These are phyloP conservation scores for Elymus sibiricus DNA, from an alignment of 176 grass and related monocot species.

Conservation along the genomic window DNA sequence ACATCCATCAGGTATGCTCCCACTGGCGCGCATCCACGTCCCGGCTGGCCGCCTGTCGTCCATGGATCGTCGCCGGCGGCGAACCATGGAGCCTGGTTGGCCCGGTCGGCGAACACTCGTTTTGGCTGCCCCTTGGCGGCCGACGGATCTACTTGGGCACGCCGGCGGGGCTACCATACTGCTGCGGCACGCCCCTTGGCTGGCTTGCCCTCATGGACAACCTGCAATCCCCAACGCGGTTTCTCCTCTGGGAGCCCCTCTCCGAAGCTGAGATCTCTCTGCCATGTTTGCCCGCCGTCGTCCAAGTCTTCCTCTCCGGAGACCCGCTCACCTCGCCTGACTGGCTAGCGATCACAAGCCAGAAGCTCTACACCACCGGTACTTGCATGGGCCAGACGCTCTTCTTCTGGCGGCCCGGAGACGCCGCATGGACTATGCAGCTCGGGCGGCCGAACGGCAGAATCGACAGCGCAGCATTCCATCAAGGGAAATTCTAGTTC, in stretches of 20 bases:
- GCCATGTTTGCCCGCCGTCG: not conserved
- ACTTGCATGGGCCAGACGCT: not conserved
- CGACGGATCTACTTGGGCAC: not conserved
- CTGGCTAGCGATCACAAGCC: not conserved
- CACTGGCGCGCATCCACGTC: not conserved
- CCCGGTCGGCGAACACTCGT: not conserved
- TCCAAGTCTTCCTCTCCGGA: not conserved
- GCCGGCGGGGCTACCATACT: not conserved
- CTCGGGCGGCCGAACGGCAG: not conserved
- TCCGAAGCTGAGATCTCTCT: not conserved
- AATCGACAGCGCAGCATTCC: not conserved
- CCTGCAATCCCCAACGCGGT: not conserved
- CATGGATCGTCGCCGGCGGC: not conserved
- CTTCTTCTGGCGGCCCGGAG: not conserved
- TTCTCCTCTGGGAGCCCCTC: not conserved
- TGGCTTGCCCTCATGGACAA: not conserved
- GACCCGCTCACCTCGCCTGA: not conserved
- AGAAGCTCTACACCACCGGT: too few relatives aligned
- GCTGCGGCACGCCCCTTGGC: not conserved
- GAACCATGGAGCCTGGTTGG: not conserved
- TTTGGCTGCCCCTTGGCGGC: not conserved
- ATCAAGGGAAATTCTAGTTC: not conserved
- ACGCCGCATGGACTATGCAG: not conserved
- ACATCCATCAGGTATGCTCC: not conserved
- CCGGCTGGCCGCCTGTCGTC: not conserved